These are phyloP conservation scores for Quercus phellos DNA, from an alignment of 331 rosid species.

Conservation along the genomic window DNA sequence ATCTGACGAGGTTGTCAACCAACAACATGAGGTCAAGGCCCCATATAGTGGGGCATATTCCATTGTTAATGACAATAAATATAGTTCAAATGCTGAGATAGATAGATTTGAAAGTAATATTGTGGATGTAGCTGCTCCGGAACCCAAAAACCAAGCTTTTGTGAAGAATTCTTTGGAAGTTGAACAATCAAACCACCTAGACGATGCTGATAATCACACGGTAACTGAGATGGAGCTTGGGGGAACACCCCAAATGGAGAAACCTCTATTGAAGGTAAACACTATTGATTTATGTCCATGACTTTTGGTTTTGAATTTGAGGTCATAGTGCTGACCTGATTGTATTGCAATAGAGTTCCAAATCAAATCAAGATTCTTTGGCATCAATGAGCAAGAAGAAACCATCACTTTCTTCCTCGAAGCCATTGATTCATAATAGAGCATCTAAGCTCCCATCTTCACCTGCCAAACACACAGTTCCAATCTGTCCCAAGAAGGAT, in stretches of 20 bases:
- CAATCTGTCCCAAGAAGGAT: constrained; percentile 28
- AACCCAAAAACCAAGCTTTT: constrained; percentile 17
- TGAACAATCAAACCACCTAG: constrained; percentile 35
- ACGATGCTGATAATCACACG: constrained; percentile 22
- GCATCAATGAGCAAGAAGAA: constrained; percentile 40
- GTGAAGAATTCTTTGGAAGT: constrained; percentile 28
- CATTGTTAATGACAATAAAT: neutral
- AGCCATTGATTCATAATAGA: constrained; percentile 31
- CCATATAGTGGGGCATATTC: constrained; percentile 1
- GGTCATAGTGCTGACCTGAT: constrained; percentile 6
- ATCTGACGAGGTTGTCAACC: constrained; percentile 23
- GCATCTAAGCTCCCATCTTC: constrained; percentile 43
- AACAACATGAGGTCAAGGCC: constrained; percentile 23
- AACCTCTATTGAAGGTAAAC: constrained; percentile 48
- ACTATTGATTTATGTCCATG: neutral
- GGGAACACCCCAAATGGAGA: constrained; percentile 32
- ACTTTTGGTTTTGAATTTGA: neutral
- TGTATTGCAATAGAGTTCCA: constrained; percentile 31
- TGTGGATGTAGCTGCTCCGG: constrained; percentile 18
- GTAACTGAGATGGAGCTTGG: constrained; percentile 32
- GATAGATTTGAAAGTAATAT: constrained; percentile 21
- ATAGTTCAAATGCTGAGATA: constrained; percentile 18
- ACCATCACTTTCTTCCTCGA: constrained; percentile 41
- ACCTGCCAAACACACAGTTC: constrained; percentile 42
- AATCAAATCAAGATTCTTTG: constrained; percentile 34